These are phyloP conservation scores for Ehretia macrophylla DNA, from an alignment of 257 asterid species.

Conservation along the genomic window DNA sequence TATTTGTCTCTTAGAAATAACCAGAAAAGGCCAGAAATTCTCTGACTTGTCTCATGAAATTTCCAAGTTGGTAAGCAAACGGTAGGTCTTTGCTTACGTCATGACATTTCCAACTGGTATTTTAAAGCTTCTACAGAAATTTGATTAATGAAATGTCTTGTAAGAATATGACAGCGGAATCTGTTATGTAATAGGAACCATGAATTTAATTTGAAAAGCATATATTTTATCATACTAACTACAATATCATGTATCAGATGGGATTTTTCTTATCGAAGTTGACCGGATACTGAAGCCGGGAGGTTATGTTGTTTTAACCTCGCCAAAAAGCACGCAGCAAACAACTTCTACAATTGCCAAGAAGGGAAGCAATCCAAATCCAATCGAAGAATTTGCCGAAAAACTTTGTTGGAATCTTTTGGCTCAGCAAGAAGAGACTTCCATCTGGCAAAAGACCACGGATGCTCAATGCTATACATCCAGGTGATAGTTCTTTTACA, in stretches of 20 bases:
- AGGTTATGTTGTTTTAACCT: slow-evolving; percentile 87
- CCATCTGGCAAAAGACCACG: slow-evolving; percentile 76
- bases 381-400: slow-evolving; percentile 57
- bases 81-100: no score
- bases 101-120: no score
- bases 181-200: no score
- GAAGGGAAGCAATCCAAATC: slow-evolving; percentile 48
- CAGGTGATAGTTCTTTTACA: slow-evolving; percentile 41
- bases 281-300: slow-evolving; percentile 97
- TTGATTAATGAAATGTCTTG: no score
- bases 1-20: no score
- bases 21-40: no score
- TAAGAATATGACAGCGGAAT: no score
- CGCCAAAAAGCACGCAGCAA: slow-evolving; percentile 60
- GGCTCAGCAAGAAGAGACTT: slow-evolving; percentile 80
- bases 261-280: slow-evolving; percentile 77
- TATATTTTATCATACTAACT: slow-evolving; percentile 17
- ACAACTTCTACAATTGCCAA: slow-evolving; percentile 33
- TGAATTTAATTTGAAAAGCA: not conserved
- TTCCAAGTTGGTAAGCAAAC: no score
- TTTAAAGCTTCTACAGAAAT: no score
- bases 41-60: no score
- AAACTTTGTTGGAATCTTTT: slow-evolving; percentile 77
- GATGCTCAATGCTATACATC: slow-evolving; percentile 69
- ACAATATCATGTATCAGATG: slow-evolving; percentile 53